Evolutionary conservation across 805 yeast genomes (phyloP).

Genomic region (Ogataea degrootiae): DNA sequence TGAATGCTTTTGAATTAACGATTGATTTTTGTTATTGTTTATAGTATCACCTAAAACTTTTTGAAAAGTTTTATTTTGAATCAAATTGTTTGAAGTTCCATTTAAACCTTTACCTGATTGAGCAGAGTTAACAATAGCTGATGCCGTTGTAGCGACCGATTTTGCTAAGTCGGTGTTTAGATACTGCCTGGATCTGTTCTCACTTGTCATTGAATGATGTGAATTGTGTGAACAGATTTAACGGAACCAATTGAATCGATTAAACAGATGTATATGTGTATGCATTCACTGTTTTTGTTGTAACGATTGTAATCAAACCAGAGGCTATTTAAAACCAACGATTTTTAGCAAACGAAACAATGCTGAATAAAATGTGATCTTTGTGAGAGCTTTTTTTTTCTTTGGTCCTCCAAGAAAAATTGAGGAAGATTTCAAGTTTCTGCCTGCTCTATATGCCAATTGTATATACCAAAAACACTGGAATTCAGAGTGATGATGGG

Average conservation of each 20-base stretch:
- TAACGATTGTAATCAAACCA: no score
- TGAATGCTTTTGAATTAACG: slow-evolving; percentile 19
- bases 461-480: no score
- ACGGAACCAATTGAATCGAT: not conserved
- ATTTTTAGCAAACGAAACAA: no score
- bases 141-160: slow-evolving; percentile 53
- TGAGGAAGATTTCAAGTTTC: no score
- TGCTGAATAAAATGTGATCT: no score
- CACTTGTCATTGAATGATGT: not conserved
- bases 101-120: slow-evolving; percentile 12
- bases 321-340: no score
- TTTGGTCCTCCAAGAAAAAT: no score
- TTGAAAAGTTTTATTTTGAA: slow-evolving; percentile 32
- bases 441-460: no score
- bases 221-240: not conserved
- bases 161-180: slow-evolving; percentile 34
- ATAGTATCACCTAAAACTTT: slow-evolving; percentile 43
- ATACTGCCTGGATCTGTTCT: not conserved
- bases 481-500: no score
- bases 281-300: no score
- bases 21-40: slow-evolving; percentile 24
- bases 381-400: no score
- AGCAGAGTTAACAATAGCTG: slow-evolving; percentile 38
- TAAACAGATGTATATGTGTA: no score
- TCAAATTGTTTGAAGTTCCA: slow-evolving; percentile 14